These are phyloP conservation scores for Hydrangea macrophylla DNA, from an alignment of 148 eudicot genomes.

Conservation along the genomic window DNA sequence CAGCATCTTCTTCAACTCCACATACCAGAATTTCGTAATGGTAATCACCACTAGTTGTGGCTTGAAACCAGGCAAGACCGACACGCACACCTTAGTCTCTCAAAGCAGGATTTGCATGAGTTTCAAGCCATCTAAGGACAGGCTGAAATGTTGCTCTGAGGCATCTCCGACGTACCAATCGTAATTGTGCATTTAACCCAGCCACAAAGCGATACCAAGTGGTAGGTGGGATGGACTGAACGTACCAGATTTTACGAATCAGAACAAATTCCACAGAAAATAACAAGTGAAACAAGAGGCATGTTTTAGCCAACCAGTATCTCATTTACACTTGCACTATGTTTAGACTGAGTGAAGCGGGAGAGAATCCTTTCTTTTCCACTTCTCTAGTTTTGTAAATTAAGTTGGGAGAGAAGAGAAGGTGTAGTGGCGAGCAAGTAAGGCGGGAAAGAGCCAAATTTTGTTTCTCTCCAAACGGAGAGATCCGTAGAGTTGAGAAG, in stretches of 20 bases:
- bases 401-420: too few species aligned
- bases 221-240: conserved; percentile 88
- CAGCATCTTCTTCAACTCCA: conserved; percentile 47
- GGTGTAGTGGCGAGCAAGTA: too few species aligned
- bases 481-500: too few species aligned
- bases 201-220: conserved; percentile 97
- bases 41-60: conserved; percentile 66
- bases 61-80: conserved; percentile 89
- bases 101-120: conserved; percentile 86
- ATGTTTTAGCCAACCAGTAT: background rate
- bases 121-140: conserved; percentile 75
- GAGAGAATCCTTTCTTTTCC: too few species aligned
- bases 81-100: conserved; percentile 53
- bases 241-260: background rate
- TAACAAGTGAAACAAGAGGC: conserved; percentile 11
- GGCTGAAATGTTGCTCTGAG: conserved; percentile 68
- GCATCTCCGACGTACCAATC: conserved; percentile 79
- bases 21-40: conserved; percentile 82
- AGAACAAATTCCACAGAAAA: conserved; percentile 2
- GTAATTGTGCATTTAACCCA: conserved; percentile 93
- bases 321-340: background rate
- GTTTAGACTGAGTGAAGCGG: too few species aligned
- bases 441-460: too few species aligned
- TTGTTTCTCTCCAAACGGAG: too few species aligned
- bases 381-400: too few species aligned